Conservation (phyloP, 1,139 yeast species). For the Candida sp. region DNA sequence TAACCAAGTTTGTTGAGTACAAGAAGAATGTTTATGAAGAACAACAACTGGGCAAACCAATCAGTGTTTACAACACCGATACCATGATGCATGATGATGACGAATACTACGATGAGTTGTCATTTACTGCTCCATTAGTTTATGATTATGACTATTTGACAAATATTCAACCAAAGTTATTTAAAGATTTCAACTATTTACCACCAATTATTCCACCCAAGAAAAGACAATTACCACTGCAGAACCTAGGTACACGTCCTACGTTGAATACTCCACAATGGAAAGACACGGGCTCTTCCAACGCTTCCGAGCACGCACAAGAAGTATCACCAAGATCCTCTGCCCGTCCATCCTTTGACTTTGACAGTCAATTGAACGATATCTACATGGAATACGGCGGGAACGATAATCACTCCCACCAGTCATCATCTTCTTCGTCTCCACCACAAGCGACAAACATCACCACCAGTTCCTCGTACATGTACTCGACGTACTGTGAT, state of each 20-base stretch:
- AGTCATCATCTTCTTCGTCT: slow-evolving; percentile 1
- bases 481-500: slow-evolving; percentile 16
- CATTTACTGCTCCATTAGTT: slow-evolving; percentile 46
- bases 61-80: neutral
- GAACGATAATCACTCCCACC: neutral
- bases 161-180: slow-evolving; percentile 41
- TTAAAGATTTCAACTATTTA: slow-evolving; percentile 39
- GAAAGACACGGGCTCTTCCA: slow-evolving; percentile 11
- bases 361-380: slow-evolving; percentile 14
- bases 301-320: neutral
- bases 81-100: slow-evolving; percentile 5
- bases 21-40: slow-evolving; percentile 15
- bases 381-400: slow-evolving; percentile 9
- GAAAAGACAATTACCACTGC: slow-evolving; percentile 14
- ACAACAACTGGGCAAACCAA: slow-evolving; percentile 3
- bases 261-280: slow-evolving; percentile 29
- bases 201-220: slow-evolving; percentile 21
- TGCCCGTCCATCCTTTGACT: slow-evolving; percentile 16
- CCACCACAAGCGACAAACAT: slow-evolving; percentile 4
- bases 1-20: slow-evolving; percentile 43
- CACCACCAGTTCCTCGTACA: slow-evolving; percentile 2
- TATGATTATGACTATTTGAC: slow-evolving; percentile 48
- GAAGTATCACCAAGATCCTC: slow-evolving; percentile 18
- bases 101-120: slow-evolving; percentile 12
- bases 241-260: slow-evolving; percentile 13